A percentile compares a stretch with the other conserved stretches of the same genome.
These are phyloP conservation scores for Lichenothelia convexa DNA, from an alignment of 495 filamentous ascomycete species.

Conservation along the genomic window DNA sequence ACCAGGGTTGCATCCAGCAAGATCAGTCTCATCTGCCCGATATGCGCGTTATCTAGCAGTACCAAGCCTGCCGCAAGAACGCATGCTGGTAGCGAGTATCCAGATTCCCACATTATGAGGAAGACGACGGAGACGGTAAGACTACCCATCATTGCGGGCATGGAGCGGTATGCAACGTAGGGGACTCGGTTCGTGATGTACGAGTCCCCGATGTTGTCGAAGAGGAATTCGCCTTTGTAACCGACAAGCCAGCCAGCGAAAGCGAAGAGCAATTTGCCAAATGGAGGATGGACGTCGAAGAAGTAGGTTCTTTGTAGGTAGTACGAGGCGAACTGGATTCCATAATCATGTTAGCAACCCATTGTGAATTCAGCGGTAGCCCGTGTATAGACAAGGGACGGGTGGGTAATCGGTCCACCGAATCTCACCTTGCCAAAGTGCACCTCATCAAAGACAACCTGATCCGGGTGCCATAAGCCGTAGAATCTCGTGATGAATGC, in stretches of 20 bases:
- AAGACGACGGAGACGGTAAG: constrained; percentile 89
- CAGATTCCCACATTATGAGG: constrained; percentile 98
- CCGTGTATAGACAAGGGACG: background rate
- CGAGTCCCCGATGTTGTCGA: constrained; percentile 98
- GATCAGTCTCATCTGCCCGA: constrained; percentile 91
- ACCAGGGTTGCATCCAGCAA: constrained; percentile 88
- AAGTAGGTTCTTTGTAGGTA: constrained; percentile 97
- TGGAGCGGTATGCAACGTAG: constrained; percentile 83
- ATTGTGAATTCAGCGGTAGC: constrained; percentile 1
- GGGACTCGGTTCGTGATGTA: constrained; percentile 95
- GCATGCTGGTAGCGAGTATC: constrained; percentile 86
- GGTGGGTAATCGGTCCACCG: background rate
- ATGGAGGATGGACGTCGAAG: constrained; percentile 98
- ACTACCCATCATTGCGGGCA: constrained; percentile 82
- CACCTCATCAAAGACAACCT: constrained; percentile 98
- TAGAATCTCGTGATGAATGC: constrained; percentile 89
- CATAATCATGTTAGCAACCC: background rate
- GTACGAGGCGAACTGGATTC: constrained; percentile 74
- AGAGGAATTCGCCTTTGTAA: constrained; percentile 92
- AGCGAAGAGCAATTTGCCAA: constrained; percentile 79
- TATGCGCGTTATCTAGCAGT: constrained; percentile 94
- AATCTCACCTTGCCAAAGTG: constrained; percentile 90
- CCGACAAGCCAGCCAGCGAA: constrained; percentile 90
- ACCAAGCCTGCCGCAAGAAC: constrained; percentile 70
- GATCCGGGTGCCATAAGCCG: constrained; percentile 81